These are phyloP conservation scores for Globisporangium radiosum DNA, from an alignment of 352 stramenopile species.

Conservation along the genomic window DNA sequence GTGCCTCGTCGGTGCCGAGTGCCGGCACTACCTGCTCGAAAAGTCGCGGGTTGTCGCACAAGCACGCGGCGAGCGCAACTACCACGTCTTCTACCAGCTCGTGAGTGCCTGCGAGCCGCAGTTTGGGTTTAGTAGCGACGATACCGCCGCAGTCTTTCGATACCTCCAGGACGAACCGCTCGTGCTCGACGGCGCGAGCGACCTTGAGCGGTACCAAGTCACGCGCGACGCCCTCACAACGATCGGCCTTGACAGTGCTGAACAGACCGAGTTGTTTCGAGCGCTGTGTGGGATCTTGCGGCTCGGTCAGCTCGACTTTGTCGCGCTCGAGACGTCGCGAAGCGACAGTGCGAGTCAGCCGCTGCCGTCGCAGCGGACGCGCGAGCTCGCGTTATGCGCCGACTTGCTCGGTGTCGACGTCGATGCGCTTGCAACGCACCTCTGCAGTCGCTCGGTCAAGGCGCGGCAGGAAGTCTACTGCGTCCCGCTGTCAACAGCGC, in stretches of 20 bases:
- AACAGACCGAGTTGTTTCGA: conserved; percentile 71
- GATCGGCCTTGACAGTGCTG: conserved; percentile 59
- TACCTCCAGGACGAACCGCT: conserved; percentile 75
- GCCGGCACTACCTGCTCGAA: conserved; percentile 94
- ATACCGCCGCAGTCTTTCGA: conserved; percentile 52
- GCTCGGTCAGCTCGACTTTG: conserved; percentile 79
- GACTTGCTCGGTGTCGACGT: conserved; percentile 68
- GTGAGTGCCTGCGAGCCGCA: conserved; percentile 51
- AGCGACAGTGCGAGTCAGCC: conserved; percentile 71
- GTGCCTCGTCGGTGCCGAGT: conserved; percentile 84
- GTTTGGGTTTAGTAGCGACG: conserved; percentile 42
- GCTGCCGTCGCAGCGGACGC: conserved; percentile 31
- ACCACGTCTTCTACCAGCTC: conserved; percentile 98
- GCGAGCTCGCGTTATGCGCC: conserved; percentile 54
- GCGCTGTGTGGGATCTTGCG: conserved; percentile 71
- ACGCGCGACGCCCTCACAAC: conserved; percentile 72
- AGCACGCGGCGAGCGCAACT: conserved; percentile 92
- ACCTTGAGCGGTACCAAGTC: conserved; percentile 75
- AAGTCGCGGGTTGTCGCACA: conserved; percentile 94
- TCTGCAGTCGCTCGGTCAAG: conserved; percentile 81
- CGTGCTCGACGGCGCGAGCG: conserved; percentile 57
- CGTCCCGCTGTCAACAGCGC: conserved; percentile 58
- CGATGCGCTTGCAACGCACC: conserved; percentile 45
- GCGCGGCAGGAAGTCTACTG: conserved; percentile 79
- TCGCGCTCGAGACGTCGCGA: conserved; percentile 54